Evolutionary conservation across 1,284 basidiomycete species (phyloP), one percentile per base, ranked within the genome.

Genomic region (Naganishia sp.): DNA sequence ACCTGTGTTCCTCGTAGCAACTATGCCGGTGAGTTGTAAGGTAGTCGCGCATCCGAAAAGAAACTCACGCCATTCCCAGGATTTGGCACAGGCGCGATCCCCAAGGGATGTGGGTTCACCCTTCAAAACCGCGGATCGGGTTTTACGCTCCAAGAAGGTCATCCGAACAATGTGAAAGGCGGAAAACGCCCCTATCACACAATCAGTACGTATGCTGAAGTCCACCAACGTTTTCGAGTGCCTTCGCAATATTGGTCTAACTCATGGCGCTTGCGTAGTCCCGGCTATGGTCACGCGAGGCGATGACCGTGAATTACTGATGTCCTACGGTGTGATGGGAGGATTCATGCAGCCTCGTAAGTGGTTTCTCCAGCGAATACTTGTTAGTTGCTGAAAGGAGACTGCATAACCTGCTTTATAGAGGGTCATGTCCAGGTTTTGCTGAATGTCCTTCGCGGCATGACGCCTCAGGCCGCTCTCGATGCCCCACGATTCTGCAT

Each of bases 401-500:
- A 49, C 11, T 52, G 36, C 36, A 13, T 39, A 10, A 39, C 25
- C 28, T 59, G 54, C 52, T 52, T 67, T 50, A 46, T 48, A 61
- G 59, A 94, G 83, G 92, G 94, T 0, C 93, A 96, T 71, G 84
- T 96, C 0, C 94, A 97, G 80, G 92, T 97, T 9, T 83, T 98
- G n/a, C 80, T 97, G 54, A 95, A 94, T 76, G 85, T 94, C 65
- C 84, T 97, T 16, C 86, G 92, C 57, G 93, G 94, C 0, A 90
- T 88, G 77, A 88, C 86, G 3, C 85, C 87, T 0, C 94, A 96
- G 79, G 85, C 89, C 6, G 87, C 92, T 7, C 84, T 96, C 46
- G 95, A 97, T 79, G 90, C 93, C 0, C 94, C 93, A 3, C 86
- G 94, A n/a, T 95, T 97, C 82, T 96, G 93, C 77, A 94, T 97